Evolutionary conservation across 495 filamentous ascomycete species (phyloP).

Genomic region (Pseudoneurospora amorphoporcata): DNA sequence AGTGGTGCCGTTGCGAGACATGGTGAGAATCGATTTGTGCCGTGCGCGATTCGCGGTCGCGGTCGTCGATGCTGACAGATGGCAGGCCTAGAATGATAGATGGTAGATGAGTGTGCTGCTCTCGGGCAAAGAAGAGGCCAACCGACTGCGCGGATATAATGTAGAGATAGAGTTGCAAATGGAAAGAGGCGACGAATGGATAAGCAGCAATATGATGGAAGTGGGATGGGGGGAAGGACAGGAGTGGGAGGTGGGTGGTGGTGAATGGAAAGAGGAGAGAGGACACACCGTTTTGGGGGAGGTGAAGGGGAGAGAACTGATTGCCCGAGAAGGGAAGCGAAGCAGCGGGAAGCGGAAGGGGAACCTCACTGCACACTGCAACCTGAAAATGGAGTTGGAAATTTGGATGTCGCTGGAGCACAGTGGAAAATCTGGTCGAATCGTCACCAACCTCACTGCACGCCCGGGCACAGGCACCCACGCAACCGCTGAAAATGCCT

Average conservation of each 20-base stretch:
- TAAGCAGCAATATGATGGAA: not conserved
- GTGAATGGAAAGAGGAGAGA: not conserved
- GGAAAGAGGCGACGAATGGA: not conserved
- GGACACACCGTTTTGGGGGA: not conserved
- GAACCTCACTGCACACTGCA: too few relatives aligned
- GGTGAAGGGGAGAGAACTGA: not conserved
- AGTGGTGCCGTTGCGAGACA: constrained; percentile 90
- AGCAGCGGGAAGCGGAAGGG: not conserved
- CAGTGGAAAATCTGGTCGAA: not conserved
- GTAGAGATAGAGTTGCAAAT: not conserved
- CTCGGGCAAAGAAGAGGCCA: not conserved
- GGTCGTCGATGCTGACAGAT: not conserved
- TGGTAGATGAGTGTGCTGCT: not conserved
- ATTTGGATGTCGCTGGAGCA: not conserved
- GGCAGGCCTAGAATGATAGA: not conserved
- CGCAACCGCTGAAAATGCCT: not conserved
- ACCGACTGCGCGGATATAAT: not conserved
- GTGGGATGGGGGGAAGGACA: not conserved
- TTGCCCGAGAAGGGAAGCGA: not conserved
- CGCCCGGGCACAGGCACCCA: not conserved
- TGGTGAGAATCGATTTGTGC: constrained; percentile 28
- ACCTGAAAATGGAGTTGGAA: not conserved
- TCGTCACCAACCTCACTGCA: not conserved
- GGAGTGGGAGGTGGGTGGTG: not conserved
- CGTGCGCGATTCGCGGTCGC: not conserved